phyloP scores from a whole-genome alignment of 345 rosid species.

The Fremontodendron californicum region DNA sequence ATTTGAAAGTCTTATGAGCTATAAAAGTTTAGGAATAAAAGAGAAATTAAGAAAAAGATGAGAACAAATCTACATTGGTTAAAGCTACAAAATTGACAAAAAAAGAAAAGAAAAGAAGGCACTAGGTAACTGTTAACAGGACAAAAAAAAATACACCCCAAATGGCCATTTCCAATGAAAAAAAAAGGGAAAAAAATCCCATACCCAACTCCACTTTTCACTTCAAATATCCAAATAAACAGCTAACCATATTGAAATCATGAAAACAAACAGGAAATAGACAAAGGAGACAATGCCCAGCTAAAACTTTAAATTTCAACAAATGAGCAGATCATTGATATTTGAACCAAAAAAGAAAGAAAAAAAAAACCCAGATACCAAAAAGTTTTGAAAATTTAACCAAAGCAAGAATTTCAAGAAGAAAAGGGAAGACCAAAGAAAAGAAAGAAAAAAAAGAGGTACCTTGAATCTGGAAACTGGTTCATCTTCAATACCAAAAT shows the following conservation, averaged over 20 bases:
- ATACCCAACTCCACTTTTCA: constrained; percentile 15
- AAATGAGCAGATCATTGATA: constrained; percentile 6
- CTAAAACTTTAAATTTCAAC: constrained; percentile 8
- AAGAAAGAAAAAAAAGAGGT: not conserved
- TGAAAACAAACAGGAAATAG: not conserved
- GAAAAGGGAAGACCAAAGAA: not conserved
- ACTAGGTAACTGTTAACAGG: not conserved
- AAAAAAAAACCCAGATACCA: constrained; percentile 18
- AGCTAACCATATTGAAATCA: not conserved
- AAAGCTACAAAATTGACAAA: not conserved
- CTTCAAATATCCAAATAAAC: constrained; percentile 1
- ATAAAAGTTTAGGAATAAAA: not conserved
- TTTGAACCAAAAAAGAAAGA: not conserved
- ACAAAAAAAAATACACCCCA: not conserved
- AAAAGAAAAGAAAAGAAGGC: not conserved
- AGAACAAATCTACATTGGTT: constrained; percentile 17
- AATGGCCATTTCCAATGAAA: not conserved
- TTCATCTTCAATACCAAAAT: constrained; percentile 13
- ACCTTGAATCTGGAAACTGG: constrained; percentile 31
- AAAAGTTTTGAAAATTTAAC: not conserved
- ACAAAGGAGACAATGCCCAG: constrained; percentile 17
- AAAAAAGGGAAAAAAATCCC: not conserved
- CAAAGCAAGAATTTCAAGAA: not conserved
- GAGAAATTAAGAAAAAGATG: not conserved
- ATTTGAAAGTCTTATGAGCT: not conserved